These are phyloP conservation scores for Hyphopichia khmerensis DNA, from an alignment of 1,139 yeast genomes.

Conservation along the genomic window DNA sequence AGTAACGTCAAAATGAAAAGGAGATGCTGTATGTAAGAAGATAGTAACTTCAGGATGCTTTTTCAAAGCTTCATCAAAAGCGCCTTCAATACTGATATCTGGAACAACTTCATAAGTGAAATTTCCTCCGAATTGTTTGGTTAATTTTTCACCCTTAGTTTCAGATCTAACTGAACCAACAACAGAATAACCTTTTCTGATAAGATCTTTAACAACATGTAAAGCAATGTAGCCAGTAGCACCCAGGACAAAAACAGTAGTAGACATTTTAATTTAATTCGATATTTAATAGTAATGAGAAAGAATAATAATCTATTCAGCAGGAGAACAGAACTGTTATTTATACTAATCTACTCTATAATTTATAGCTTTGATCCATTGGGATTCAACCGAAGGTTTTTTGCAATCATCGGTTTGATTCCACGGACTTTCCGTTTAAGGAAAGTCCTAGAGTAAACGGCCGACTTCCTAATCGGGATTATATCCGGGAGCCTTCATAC, in stretches of 20 bases:
- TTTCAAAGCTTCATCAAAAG: constrained; percentile 34
- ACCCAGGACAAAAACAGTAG: constrained; percentile 50
- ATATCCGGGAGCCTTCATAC: too few species aligned
- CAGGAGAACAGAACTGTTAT: too few species aligned
- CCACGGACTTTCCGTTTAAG: too few species aligned
- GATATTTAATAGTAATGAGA: too few species aligned
- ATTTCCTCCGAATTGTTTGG: constrained; percentile 19
- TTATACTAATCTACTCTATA: too few species aligned
- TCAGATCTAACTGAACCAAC: constrained; percentile 63
- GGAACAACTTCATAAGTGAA: constrained; percentile 35
- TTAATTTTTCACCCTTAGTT: constrained; percentile 49
- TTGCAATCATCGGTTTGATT: too few species aligned
- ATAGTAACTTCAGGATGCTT: constrained; percentile 26
- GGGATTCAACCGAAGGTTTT: too few species aligned
- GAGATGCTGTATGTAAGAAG: constrained; percentile 36
- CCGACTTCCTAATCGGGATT: too few species aligned
- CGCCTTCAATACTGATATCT: constrained; percentile 30
- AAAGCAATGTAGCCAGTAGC: constrained; percentile 62
- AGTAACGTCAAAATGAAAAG: constrained; percentile 30
- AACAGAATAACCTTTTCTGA: constrained; percentile 47
- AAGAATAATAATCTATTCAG: too few species aligned
- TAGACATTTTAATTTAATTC: not conserved
- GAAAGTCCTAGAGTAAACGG: too few species aligned
- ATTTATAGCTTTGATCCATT: too few species aligned
- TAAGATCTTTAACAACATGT: constrained; percentile 38